A percentile compares a stretch with the other conserved stretches of the same genome.
These are phyloP conservation scores for Zasmidium angulare DNA, from an alignment of 2,329 filamentous ascomycete species.

Conservation along the genomic window DNA sequence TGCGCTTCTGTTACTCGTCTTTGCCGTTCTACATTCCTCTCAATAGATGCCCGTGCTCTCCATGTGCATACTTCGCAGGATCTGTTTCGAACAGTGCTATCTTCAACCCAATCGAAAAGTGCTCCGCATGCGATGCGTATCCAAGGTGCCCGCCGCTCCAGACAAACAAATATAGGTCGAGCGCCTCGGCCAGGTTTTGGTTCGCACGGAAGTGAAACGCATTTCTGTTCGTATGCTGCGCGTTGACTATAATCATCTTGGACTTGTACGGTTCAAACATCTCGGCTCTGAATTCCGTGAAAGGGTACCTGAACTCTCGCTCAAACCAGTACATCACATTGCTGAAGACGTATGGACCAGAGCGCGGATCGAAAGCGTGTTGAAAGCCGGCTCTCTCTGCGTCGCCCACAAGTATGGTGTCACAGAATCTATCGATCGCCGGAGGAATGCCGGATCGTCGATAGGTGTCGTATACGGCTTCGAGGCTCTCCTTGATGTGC, in stretches of 20 bases:
- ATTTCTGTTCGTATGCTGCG: neutral
- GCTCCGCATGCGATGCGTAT: slow-evolving; percentile 5
- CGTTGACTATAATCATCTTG: slow-evolving; percentile 10
- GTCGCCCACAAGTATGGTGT: slow-evolving; percentile 9
- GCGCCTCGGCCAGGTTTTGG: slow-evolving; percentile 2
- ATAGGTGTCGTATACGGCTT: slow-evolving; percentile 13
- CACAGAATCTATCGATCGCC: slow-evolving; percentile 13
- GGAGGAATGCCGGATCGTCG: slow-evolving; percentile 11
- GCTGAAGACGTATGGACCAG: neutral
- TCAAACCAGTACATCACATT: slow-evolving; percentile 18
- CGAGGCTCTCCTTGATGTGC: slow-evolving; percentile 1
- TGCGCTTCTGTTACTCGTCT: neutral
- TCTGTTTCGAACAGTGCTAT: too few relatives aligned
- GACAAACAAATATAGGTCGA: slow-evolving; percentile 1
- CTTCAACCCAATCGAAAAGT: too few relatives aligned
- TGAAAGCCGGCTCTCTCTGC: neutral
- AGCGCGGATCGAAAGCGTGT: neutral
- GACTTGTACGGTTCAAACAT: neutral
- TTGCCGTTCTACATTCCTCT: too few relatives aligned
- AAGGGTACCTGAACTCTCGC: slow-evolving; percentile 15
- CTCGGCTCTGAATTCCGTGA: neutral
- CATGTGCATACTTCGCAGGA: too few relatives aligned
- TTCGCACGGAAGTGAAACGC: slow-evolving; percentile 12
- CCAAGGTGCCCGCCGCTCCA: slow-evolving; percentile 8
- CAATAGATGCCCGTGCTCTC: too few relatives aligned